Base-by-base conservation (phyloP, 768 basidiomycete species). In the Psilocybe tampanensis region DNA sequence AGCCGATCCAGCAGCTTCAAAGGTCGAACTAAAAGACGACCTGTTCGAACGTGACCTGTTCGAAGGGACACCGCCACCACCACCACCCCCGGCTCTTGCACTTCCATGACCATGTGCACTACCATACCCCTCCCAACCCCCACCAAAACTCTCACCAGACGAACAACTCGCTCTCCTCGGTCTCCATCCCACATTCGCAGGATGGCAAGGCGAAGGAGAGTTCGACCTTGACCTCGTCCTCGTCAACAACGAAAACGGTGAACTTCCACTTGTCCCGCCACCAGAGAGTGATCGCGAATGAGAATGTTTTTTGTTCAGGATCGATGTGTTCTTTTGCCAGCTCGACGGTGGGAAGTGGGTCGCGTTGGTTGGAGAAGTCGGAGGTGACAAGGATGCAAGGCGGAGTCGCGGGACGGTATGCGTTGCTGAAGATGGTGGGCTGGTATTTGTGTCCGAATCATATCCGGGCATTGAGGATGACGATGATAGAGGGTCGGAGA, bases 301-400 rank as follows among this genome's bases (percentile, higher is more conserved):
- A 17, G 26, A 48, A 48, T 48, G 17, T 17, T 15, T 8, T n/a
- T 24, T 29, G n/a, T 45, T 45, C 36, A 26, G 41, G 8, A 24
- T 39, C 32, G 47, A 45, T 8, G 41, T 33, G 7, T 32, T 24
- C 41, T 12, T 33, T 26, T 56, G 55, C 55, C 55, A 56, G 42
- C 55, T 56, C 19, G 55, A 56, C 3, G 55, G 55, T 23, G 55
- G 55, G 9, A 33, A 36, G 15, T 44, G 42, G 29, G 29, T 29
- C 29, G 9, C 29, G 9, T 7, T 32, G 2, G 41, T 21, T 2
- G 47, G 47, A 11, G 41, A 29, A 3, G 44, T 24, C 5, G 24
- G 26, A 24, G 44, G 44, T 13, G 44, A 47, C 5, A 6, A 5
- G 8, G 26, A 47, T 24, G 44, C 9, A 4, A 29, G 29, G 9